Percentiles rank a stretch among this genome's conserved stretches.
Evolutionary conservation across 108 stramenopile species (phyloP).

Genomic region (Skeletonema marinoi): DNA sequence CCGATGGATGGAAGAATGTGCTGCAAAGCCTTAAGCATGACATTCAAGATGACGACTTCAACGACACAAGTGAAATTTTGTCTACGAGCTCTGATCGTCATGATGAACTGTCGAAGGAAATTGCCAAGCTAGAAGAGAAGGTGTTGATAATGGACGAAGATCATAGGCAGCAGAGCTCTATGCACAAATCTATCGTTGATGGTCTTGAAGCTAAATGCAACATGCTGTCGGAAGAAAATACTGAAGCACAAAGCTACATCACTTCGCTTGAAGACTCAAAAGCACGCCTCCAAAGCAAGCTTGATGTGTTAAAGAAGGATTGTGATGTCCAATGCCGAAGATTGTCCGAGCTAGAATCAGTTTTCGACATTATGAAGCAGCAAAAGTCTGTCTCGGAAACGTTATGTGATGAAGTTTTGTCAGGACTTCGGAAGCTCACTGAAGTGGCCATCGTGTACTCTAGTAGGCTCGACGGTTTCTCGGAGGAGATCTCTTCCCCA

Average conservation of each 20-base stretch:
- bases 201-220: constrained; percentile 37
- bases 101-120: constrained; percentile 8
- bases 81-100: constrained; percentile 6
- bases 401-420: constrained; percentile 8
- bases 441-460: constrained; percentile 2
- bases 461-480: constrained; percentile 18
- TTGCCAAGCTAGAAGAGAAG: constrained; percentile 25
- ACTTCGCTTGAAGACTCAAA: constrained; percentile 28
- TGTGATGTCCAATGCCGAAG: constrained; percentile 14
- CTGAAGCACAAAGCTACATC: constrained; percentile 18
- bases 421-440: constrained; percentile 24
- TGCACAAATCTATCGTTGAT: constrained; percentile 37
- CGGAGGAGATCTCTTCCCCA: constrained; percentile 2
- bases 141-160: constrained; percentile 24
- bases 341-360: constrained; percentile 19
- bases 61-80: neutral
- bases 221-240: constrained; percentile 25
- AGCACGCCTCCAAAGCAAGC: constrained; percentile 9
- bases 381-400: constrained; percentile 24
- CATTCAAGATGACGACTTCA: neutral
- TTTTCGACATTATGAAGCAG: constrained; percentile 15
- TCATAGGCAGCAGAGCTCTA: constrained; percentile 15
- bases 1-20: neutral
- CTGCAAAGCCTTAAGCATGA: neutral
- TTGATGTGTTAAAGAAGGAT: constrained; percentile 20